Base-by-base conservation (phyloP, 768 basidiomycete genomes). In the Collybia sp. region DNA sequence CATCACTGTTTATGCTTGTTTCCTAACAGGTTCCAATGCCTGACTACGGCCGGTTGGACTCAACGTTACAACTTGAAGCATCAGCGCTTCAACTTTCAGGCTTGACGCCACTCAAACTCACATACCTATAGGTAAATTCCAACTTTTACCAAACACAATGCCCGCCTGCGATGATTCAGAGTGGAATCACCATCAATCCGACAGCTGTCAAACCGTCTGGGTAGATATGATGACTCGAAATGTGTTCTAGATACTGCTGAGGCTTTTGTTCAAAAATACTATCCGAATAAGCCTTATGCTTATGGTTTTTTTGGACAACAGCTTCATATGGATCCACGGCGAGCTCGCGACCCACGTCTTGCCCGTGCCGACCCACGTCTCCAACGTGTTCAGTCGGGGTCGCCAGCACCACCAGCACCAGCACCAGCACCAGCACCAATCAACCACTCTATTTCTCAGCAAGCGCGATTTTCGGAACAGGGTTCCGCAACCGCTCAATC, bases 181-280 rank as follows among this genome's bases (percentile, higher is more conserved):
- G 89, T 92, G 89, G 89, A 88, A 82, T 70, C 89, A 84, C 67
- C 63, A 85, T 78, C 70, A 75, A 90, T 79, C 85, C 74, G 67
- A 25, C 25, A 25, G 3, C 64, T 53, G 62, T 57, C 44, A 50
- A 53, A 46, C 48, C 44, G 49, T 51, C 71, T 67, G 85, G 85
- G 83, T 86, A 69, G 77, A 76, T 51, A 60, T 77, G 88, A 73
- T 77, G 89, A 91, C 87, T 68, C 60, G 50, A 58, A 71, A 70
- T 25, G 35, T 80, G 87, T 88, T 89, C 88, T 75, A 82, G 89
- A 92, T 93, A 93, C 89, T 93, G 80, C 88, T 93, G 89, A 92
- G 66, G 68, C 70, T 50, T 60, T 61, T 25, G 33, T 40, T 49
- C 13, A 10, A 45, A 15, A 17, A 36, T 32, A 44, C 31, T 33